A percentile compares a stretch with the other conserved stretches of the same genome.
phyloP scores from a whole-genome alignment of 2,329 filamentous ascomycete species.

The Fusarium palustre region DNA sequence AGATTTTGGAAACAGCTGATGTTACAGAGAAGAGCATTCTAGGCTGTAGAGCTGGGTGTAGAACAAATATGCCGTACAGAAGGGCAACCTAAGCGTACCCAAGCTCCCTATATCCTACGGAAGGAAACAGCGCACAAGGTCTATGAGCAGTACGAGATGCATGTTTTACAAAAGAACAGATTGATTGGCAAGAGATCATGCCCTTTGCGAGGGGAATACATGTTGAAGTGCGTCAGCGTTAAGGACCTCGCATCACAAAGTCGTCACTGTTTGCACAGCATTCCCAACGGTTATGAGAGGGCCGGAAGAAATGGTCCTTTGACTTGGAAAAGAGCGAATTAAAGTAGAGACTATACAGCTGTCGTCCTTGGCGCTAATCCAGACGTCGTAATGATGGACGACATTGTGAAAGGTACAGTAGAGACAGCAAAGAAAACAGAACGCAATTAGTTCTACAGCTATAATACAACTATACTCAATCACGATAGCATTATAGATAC shows the following conservation, averaged over 20 bases:
- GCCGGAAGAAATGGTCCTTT: constrained; percentile 16
- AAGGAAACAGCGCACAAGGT: no score
- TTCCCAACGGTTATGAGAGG: neutral
- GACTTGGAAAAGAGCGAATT: neutral
- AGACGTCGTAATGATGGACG: constrained; percentile 22
- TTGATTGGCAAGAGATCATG: neutral
- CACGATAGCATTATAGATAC: fast-evolving
- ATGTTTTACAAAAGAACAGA: neutral
- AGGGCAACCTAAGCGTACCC: neutral
- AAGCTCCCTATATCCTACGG: neutral
- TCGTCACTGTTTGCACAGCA: constrained; percentile 22
- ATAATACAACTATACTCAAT: no score
- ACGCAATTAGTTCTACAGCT: no score
- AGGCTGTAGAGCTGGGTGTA: neutral
- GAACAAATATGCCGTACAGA: neutral
- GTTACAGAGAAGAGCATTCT: constrained; percentile 25
- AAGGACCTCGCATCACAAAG: constrained; percentile 8
- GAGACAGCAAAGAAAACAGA: neutral
- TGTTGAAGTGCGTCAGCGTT: neutral
- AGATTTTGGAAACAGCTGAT: constrained; percentile 6
- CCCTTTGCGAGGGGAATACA: neutral
- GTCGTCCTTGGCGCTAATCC: neutral
- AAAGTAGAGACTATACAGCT: neutral
- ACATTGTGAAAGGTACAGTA: neutral
- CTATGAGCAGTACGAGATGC: neutral